Evolutionary conservation across 208 protist species (phyloP).

Genomic region (Acanthamoeba rhysodes): DNA sequence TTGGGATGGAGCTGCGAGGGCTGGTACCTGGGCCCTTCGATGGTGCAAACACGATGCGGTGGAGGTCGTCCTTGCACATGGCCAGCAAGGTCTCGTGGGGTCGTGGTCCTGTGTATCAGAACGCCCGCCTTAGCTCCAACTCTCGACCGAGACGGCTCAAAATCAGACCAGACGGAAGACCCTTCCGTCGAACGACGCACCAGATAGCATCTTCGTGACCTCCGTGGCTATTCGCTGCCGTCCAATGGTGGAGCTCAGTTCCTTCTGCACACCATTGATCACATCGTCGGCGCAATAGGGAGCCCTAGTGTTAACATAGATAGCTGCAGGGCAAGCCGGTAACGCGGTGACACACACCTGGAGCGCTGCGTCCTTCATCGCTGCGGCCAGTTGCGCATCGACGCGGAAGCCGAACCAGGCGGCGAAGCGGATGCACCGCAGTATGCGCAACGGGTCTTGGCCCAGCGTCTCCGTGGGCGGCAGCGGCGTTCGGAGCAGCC

Average conservation of each 20-base stretch:
- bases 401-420: conserved; percentile 94
- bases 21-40: not conserved
- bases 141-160: no score
- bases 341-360: not conserved
- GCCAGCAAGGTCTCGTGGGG: not conserved
- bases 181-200: not conserved
- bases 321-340: not conserved
- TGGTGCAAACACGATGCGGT: not conserved
- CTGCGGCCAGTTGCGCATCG: conserved; percentile 79
- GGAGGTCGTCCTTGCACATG: not conserved
- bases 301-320: not conserved
- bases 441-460: conserved; percentile 95
- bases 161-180: not conserved
- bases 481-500: conserved; percentile 93
- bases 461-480: conserved; percentile 83
- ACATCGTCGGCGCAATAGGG: no score
- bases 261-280: not conserved
- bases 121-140: no score
- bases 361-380: not conserved
- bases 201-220: conserved; percentile 18
- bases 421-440: conserved; percentile 96
- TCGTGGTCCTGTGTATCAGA: not conserved
- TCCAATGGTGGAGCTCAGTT: conserved; percentile 70
- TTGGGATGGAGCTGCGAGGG: no score
- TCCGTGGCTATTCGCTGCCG: conserved; percentile 78